Conservation (phyloP, 768 basidiomycete species). For the Boletellus ananiceps region DNA sequence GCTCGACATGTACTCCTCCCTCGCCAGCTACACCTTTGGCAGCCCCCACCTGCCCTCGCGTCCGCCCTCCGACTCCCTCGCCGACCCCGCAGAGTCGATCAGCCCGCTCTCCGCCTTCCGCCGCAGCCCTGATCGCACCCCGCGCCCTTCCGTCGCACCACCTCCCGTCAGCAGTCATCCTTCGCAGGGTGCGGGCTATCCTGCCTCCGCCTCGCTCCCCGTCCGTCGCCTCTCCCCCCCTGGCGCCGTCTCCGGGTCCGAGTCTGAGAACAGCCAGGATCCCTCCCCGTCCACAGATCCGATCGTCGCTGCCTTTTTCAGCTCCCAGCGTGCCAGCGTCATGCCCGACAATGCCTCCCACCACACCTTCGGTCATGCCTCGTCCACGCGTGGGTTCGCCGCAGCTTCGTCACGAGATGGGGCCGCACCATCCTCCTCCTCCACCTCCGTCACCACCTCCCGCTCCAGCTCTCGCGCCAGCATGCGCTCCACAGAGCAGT, state of each 20-base stretch:
- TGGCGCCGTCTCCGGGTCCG: constrained; percentile 17
- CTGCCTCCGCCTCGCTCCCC: constrained; percentile 17
- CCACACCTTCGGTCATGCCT: constrained; percentile 47
- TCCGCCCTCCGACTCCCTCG: constrained; percentile 4
- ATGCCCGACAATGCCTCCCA: constrained; percentile 42
- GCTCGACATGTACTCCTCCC: constrained; percentile 33
- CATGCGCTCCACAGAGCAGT: constrained; percentile 34
- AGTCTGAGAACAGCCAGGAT: constrained; percentile 35
- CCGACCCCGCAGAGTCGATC: constrained; percentile 21
- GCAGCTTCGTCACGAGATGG: constrained; percentile 22
- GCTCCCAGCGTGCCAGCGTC: constrained; percentile 22
- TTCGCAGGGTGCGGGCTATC: constrained; percentile 27
- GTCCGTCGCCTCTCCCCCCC: constrained; percentile 16
- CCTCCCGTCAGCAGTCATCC: constrained; percentile 32
- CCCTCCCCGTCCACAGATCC: constrained; percentile 33
- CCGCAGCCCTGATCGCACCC: constrained; percentile 38
- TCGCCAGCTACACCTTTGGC: constrained; percentile 43
- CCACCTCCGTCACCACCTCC: constrained; percentile 39
- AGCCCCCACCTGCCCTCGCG: constrained; percentile 22
- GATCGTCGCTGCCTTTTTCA: constrained; percentile 18
- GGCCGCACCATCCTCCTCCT: constrained; percentile 39
- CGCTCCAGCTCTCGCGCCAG: constrained; percentile 32
- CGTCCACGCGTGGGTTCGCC: constrained; percentile 21
- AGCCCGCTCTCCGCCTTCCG: constrained; percentile 34
- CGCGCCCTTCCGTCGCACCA: constrained; percentile 39